Evolutionary conservation across 176 grass and related monocot genomes (phyloP), one percentile per base, ranked within the genome.

Genomic region (Avena sativa): DNA sequence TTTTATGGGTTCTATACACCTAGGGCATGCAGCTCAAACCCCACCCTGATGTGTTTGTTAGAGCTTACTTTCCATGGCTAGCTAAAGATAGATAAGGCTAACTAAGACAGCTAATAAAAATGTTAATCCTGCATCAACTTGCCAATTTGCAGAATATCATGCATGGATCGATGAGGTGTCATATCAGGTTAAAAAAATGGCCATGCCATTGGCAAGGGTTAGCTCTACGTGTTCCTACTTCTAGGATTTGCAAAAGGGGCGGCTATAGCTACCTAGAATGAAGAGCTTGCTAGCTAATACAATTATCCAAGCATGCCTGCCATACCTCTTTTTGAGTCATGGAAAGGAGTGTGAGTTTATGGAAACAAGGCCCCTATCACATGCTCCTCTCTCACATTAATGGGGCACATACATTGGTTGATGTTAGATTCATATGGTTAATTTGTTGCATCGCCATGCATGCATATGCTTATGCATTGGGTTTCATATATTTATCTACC

Each of bases 61-160:
- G 25, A 71, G 71, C 44, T 77, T 62, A 15, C 84, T 79, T 79
- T 73, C 21, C 74, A 83, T 79, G 47, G 65, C 63, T 28, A 66
- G 13, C 16, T 84, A 81, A 46, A 84, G 71, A 86, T 67, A 80
- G 47, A 43, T 30, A 48, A 43, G n/a, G 36, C 30, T 46, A 48
- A 77, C 65, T 77, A 84, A 61, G 30, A 48, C 17, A 84, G 26
- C 56, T 25, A 16, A 32, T 19, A 51, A 55, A 12, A 84, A 87
- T 87, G 89, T 8, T 83, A 49, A 87, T 60, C 4, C 23, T 79
- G 30, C 81, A 81, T 61, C 89, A 91, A 88, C 51, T 91, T 91
- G 89, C n/a, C 86, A 76, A 85, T 84, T 85, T 85, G 82, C 89
- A 20, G 73, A 76, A 6, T 76, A 69, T 77, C 86, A 77, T 63